Evolutionary conservation across 352 stramenopile genomes (phyloP).

Genomic region (Hyaloperonospora arabidopsidis): DNA sequence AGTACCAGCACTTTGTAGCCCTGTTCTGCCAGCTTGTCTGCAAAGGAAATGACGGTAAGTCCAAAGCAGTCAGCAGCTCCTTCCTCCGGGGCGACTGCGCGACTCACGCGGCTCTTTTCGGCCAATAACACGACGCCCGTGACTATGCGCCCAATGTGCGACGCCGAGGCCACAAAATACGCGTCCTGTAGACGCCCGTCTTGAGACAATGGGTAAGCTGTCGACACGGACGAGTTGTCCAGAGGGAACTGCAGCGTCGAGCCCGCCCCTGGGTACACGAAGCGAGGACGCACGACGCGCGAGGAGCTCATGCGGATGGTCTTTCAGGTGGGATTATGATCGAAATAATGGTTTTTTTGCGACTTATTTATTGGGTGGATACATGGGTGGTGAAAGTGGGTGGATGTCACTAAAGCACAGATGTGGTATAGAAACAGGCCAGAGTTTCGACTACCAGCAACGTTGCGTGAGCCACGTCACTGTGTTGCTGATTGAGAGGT

Average conservation of each 20-base stretch:
- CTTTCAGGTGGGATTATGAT: too few relatives aligned
- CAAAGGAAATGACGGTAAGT: constrained; percentile 60
- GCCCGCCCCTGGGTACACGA: constrained; percentile 44
- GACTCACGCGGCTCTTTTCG: constrained; percentile 31
- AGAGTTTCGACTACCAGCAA: too few relatives aligned
- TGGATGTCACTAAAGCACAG: too few relatives aligned
- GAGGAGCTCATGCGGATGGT: constrained; percentile 25
- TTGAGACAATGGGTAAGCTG: not conserved
- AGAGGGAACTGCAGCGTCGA: constrained; percentile 40
- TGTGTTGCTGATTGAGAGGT: constrained; percentile 31
- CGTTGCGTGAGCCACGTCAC: constrained; percentile 1
- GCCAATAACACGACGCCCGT: constrained; percentile 71
- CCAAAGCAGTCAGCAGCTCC: constrained; percentile 34
- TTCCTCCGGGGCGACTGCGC: constrained; percentile 19
- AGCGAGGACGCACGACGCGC: constrained; percentile 32
- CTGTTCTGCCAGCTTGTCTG: constrained; percentile 82
- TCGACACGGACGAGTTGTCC: constrained; percentile 13
- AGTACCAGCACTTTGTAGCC: constrained; percentile 83
- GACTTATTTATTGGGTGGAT: too few relatives aligned
- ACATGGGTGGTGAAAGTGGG: too few relatives aligned
- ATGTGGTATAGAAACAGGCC: too few relatives aligned
- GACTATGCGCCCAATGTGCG: constrained; percentile 78
- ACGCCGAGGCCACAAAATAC: constrained; percentile 65
- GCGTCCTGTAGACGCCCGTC: constrained; percentile 27
- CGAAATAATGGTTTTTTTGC: too few relatives aligned